Base-by-base conservation (phyloP, 2,329 filamentous ascomycete genomes). In the Colletotrichum eleusines region DNA sequence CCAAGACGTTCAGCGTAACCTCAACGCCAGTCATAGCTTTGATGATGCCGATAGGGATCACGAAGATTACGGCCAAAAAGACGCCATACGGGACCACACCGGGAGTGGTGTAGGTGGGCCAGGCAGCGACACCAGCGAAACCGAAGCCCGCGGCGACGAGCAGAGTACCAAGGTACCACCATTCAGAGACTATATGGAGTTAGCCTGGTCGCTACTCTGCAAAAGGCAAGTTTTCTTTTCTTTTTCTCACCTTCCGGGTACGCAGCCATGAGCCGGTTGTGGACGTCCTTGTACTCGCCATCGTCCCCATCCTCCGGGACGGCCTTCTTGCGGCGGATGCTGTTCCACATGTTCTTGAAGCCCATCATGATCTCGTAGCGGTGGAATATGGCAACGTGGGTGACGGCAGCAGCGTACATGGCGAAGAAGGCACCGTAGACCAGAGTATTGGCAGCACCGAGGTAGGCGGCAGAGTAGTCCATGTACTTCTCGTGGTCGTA, bases 11-110 rank as follows among this genome's bases (percentile, higher is more conserved):
- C 28, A 85, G 76, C 0, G 79, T 81, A 14, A 83, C 78, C 51
- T 81, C 76, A 18, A 81, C 76, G 1, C 82, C 83, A 0, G 83
- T 86, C 66, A 82, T 85, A 33, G 83, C 79, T 51, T 77, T 76
- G 61, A 85, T 80, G 40, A 86, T 83, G 4, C 84, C 84, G 9
- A 84, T 76, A 0, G 84, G 84, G 0, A 86, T 74, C n/a, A 85
- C 79, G 51, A 86, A 82, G 50, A 85, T 66, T 16, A 84, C 71
- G 50, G 81, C 81, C 5, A 86, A 75, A 31, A 75, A 76, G 33
- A 85, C 76, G 26, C 82, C 80, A 72, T 81, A 82, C 38, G 83
- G 81, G 8, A 84, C 77, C 18, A 83, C 81, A 18, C 77, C 81
- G 4, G 79, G 78, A 1, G 79, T 79, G 0, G 83, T 83, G 63